These are phyloP conservation scores for Casaregolazyma suthepensis DNA, from an alignment of 1,139 yeast genomes.

Conservation along the genomic window DNA sequence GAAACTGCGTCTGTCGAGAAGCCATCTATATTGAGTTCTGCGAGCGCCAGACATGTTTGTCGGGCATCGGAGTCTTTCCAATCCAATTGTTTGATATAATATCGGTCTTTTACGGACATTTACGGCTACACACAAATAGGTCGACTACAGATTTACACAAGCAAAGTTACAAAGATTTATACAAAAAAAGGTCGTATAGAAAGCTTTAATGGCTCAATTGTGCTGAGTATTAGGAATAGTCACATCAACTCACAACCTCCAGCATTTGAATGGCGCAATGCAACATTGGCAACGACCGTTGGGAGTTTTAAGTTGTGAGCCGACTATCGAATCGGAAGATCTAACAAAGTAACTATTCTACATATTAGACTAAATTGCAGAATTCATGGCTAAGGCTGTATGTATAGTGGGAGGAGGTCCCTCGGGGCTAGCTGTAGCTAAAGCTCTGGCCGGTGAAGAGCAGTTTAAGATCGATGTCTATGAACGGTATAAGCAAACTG, in stretches of 20 bases:
- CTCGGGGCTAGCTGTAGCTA: constrained; percentile 53
- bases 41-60: not conserved
- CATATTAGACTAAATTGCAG: not conserved
- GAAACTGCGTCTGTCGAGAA: not conserved
- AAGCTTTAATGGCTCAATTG: not conserved
- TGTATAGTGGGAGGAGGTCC: constrained; percentile 58
- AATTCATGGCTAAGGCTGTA: constrained; percentile 17
- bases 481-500: constrained; percentile 44
- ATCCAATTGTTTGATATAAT: not conserved
- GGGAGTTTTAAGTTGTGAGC: not conserved
- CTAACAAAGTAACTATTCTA: not conserved
- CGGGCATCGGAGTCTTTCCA: not conserved
- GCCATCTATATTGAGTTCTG: not conserved
- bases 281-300: not conserved
- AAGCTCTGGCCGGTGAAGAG: constrained; percentile 45
- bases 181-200: not conserved
- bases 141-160: too few species aligned
- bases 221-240: not conserved
- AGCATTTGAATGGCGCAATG: not conserved
- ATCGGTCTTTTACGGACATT: not conserved
- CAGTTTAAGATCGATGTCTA: constrained; percentile 45
- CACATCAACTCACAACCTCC: not conserved
- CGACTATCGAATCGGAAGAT: not conserved
- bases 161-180: not conserved
- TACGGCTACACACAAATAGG: not conserved